phyloP scores from a whole-genome alignment of 2,329 filamentous ascomycete species.

The Cytospora chrysosperma region DNA sequence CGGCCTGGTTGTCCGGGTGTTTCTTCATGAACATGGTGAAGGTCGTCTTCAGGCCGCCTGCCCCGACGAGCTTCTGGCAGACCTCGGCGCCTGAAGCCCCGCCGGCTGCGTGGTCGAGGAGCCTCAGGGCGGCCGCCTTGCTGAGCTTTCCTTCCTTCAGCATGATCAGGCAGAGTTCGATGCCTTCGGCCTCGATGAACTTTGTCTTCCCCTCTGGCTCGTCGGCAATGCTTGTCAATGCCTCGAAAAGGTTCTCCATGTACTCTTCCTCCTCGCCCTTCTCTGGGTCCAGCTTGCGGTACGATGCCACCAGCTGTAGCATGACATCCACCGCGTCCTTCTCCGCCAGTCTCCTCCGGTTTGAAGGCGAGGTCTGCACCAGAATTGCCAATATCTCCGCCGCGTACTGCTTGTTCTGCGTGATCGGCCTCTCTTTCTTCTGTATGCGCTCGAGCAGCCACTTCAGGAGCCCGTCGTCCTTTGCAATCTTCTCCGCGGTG shows the following conservation, averaged over 20 bases:
- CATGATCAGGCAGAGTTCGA: constrained; percentile 91
- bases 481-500: constrained; percentile 70
- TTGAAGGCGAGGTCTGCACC: constrained; percentile 69
- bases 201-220: constrained; percentile 72
- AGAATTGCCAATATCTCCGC: constrained; percentile 90
- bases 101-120: constrained; percentile 78
- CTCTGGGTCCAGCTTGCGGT: constrained; percentile 81
- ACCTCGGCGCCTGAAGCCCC: constrained; percentile 54
- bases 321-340: constrained; percentile 75
- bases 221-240: constrained; percentile 76
- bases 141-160: constrained; percentile 83
- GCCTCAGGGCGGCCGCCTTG: constrained; percentile 72
- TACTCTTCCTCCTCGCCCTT: constrained; percentile 94
- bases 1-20: constrained; percentile 59
- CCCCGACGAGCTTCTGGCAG: constrained; percentile 76
- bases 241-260: constrained; percentile 90
- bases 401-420: constrained; percentile 93
- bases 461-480: constrained; percentile 64
- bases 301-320: constrained; percentile 79
- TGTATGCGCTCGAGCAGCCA: constrained; percentile 80
- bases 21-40: constrained; percentile 90
- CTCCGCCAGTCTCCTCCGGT: constrained; percentile 60
- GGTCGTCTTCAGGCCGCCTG: constrained; percentile 77
- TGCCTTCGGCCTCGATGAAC: constrained; percentile 85
- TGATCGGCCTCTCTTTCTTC: constrained; percentile 59